Percentiles rank a stretch among this genome's conserved stretches.
Conservation (phyloP, 129 eudicot species). For the Ambrosia trifida region DNA sequence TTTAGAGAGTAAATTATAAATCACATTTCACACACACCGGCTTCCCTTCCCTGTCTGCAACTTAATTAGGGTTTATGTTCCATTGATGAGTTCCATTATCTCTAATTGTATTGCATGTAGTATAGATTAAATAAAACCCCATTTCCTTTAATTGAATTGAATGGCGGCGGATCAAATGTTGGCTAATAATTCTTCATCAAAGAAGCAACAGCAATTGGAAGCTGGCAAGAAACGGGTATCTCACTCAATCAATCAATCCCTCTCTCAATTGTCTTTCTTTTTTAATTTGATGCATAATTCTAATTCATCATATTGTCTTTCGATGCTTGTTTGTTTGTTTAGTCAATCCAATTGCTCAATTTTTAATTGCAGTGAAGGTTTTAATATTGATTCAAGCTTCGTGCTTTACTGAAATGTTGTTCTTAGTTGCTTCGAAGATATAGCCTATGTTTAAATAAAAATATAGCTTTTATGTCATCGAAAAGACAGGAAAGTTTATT, state of each 20-base stretch:
- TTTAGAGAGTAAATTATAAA: too few relatives aligned
- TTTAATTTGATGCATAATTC: too few relatives aligned
- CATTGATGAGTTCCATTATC: neutral
- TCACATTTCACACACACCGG: neutral
- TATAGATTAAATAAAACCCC: constrained; percentile 9
- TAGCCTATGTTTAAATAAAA: too few relatives aligned
- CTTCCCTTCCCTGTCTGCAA: constrained; percentile 43
- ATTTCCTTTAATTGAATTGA: constrained; percentile 25
- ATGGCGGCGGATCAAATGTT: constrained; percentile 87
- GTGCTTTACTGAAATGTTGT: constrained; percentile 6
- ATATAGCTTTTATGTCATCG: neutral
- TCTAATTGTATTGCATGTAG: neutral
- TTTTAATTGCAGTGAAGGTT: neutral
- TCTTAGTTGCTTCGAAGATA: neutral
- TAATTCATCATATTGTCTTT: too few relatives aligned
- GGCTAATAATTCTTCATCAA: constrained; percentile 25
- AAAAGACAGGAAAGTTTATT: neutral
- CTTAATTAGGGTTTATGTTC: constrained; percentile 48
- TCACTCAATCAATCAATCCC: neutral
- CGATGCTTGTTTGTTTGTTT: neutral
- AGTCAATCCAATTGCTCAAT: neutral
- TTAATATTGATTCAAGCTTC: constrained; percentile 2
- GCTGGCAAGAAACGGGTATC: constrained; percentile 80
- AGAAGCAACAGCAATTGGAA: constrained; percentile 74
- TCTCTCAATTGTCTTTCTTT: neutral